Evolutionary conservation across 1,284 basidiomycete genomes (phyloP), one percentile per base, ranked within the genome.

Genomic region (Ustilago cynodontis): DNA sequence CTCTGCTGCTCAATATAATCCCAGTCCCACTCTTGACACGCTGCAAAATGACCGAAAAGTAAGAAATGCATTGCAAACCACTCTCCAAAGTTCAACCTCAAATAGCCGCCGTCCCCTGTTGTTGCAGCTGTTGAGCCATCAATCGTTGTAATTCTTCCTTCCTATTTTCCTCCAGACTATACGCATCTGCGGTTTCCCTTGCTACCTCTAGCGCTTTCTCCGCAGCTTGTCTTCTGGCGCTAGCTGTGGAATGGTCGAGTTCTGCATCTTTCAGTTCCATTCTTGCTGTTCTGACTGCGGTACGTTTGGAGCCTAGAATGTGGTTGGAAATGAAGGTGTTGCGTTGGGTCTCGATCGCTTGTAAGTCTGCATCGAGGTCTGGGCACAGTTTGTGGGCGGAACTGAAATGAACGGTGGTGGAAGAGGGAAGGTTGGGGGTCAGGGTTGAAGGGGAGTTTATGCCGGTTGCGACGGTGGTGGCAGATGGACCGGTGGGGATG

Each of bases 91-190:
- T 41, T n/a, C 37, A 41, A 41, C 37, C 20, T 20, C 22, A 50
- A 50, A 28, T 26, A 50, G 26, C 49, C 26, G 29, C 6, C 8
- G 49, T 29, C 33, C 6, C 47, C 35, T 37, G 58, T 33, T 58
- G 50, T 28, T 37, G 63, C n/a, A 65, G 16, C 41, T 72, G 70
- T 37, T 35, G 35, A 20, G 28, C 43, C 33, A 73, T 50, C 20
- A 73, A 9, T 0, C 57, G 22, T 47, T 57, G 53, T 28, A 68
- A 47, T 18, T 76, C 64, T 29, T 76, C 73, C 54, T 76, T 76
- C 18, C 73, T 18, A 33, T 76, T 76, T 49, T 76, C 73, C 55
- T 71, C 73, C 20, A 76, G 39, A 41, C 68, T 71, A 29, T 76
- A 76, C 1, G 64, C 65, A 26, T 76, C 73, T 10, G 73, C 73